Conservation (phyloP, 2,329 filamentous ascomycete species). For the Fusarium cicatricum region DNA sequence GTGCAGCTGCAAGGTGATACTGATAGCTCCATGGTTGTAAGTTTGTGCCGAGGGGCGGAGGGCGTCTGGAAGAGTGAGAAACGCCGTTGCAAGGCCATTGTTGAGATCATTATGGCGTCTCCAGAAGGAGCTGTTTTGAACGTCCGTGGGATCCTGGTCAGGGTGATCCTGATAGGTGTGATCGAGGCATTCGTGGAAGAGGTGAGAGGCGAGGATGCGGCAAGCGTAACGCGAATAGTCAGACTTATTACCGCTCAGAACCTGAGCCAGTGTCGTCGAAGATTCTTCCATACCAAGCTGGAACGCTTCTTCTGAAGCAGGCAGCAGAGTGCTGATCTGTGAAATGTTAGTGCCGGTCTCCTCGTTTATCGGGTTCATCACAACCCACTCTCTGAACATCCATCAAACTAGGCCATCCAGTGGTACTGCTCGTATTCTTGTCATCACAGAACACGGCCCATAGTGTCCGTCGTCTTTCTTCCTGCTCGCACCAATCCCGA, state of each 20-base stretch:
- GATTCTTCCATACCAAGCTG: conserved; percentile 67
- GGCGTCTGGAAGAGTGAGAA: conserved; percentile 75
- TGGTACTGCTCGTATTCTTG: conserved; percentile 82
- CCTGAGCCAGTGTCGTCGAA: conserved; percentile 67
- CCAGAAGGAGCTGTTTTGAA: conserved; percentile 69
- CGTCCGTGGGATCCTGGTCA: conserved; percentile 62
- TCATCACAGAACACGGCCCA: conserved; percentile 84
- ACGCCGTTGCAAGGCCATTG: conserved; percentile 75
- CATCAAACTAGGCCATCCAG: conserved; percentile 84
- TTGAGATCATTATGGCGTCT: conserved; percentile 80
- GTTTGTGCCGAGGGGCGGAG: conserved; percentile 74
- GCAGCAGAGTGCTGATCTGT: conserved; percentile 76
- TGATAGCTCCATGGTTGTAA: conserved; percentile 74
- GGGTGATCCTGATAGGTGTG: conserved; percentile 71
- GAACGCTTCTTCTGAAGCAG: conserved; percentile 78
- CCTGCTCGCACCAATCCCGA: conserved; percentile 77
- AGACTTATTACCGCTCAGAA: conserved; percentile 59
- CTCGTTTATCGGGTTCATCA: accelerated
- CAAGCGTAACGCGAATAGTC: conserved; percentile 73
- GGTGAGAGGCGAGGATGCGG: conserved; percentile 73
- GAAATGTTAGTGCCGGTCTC: conserved; percentile 12
- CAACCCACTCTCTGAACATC: conserved; percentile 69
- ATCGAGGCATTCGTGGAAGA: conserved; percentile 81
- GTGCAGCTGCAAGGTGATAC: conserved; percentile 85
- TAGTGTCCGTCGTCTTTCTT: conserved; percentile 79